These are phyloP conservation scores for Trypanosoma lewisi DNA, from an alignment of 208 protist genomes.

Conservation along the genomic window DNA sequence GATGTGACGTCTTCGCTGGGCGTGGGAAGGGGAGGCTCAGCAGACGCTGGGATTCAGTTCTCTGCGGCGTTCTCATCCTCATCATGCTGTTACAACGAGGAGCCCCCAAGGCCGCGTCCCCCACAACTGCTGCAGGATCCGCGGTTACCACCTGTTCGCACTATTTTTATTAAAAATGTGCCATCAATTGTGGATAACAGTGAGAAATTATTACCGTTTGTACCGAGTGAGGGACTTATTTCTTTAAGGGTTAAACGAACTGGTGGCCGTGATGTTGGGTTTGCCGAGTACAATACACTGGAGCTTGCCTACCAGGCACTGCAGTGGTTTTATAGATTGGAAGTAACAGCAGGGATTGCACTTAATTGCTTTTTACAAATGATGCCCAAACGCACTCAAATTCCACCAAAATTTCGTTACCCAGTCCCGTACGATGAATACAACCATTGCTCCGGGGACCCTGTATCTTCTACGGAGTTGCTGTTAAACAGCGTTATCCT, in stretches of 20 bases:
- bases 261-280: constrained; percentile 44
- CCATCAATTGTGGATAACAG: constrained; percentile 41
- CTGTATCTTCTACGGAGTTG: constrained; percentile 24
- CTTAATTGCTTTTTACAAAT: constrained; percentile 7
- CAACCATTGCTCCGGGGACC: constrained; percentile 2
- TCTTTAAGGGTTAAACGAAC: constrained; percentile 46
- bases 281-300: constrained; percentile 49
- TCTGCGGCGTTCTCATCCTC: constrained; percentile 6
- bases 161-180: constrained; percentile 57
- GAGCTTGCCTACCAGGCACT: constrained; percentile 35
- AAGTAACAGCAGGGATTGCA: constrained; percentile 25
- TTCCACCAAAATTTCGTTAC: constrained; percentile 5
- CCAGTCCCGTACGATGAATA: constrained; percentile 39
- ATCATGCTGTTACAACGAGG: background rate
- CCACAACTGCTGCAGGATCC: background rate
- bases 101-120: background rate
- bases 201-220: constrained; percentile 35
- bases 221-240: constrained; percentile 47
- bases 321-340: constrained; percentile 44
- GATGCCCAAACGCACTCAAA: background rate
- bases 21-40: constrained; percentile 3
- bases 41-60: background rate
- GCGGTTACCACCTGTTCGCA: constrained; percentile 10
- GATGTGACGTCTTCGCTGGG: background rate
- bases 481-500: constrained; percentile 37